These are phyloP conservation scores for Avena insularis DNA, from an alignment of 176 grass and related monocot genomes.

Conservation along the genomic window DNA sequence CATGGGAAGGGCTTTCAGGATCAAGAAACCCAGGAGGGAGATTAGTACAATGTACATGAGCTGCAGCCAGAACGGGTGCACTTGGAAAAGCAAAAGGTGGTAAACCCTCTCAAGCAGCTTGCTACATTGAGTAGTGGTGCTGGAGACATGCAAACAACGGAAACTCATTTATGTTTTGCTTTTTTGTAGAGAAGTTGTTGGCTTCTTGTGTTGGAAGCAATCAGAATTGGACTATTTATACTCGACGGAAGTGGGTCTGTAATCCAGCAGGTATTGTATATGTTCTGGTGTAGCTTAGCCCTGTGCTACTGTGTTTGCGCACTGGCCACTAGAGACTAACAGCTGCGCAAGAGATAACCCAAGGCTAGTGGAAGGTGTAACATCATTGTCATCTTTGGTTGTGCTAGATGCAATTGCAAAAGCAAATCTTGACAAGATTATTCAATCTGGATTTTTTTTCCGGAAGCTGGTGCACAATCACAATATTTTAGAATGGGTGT, in stretches of 20 bases:
- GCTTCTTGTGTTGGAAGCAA: constrained; percentile 3
- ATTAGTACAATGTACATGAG: constrained; percentile 62
- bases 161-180: background rate
- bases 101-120: constrained; percentile 4
- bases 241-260: background rate
- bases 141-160: background rate
- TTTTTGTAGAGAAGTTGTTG: background rate
- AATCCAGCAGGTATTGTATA: background rate
- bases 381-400: constrained; percentile 4
- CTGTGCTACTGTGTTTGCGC: background rate
- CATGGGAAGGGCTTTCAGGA: constrained; percentile 59
- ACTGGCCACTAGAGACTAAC: background rate
- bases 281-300: constrained; percentile 13
- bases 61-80: constrained; percentile 67
- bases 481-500: too few relatives aligned
- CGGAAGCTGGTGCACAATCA: background rate
- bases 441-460: background rate
- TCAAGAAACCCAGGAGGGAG: constrained; percentile 54
- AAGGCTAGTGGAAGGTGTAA: background rate
- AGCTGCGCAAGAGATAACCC: background rate
- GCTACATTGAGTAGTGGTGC: background rate
- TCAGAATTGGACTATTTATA: constrained; percentile 37
- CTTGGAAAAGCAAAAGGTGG: constrained; percentile 46
- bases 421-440: background rate
- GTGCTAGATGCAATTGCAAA: constrained; percentile 15